phyloP scores from a whole-genome alignment of 495 filamentous ascomycete species.

The Antarctomyces pellizariae region DNA sequence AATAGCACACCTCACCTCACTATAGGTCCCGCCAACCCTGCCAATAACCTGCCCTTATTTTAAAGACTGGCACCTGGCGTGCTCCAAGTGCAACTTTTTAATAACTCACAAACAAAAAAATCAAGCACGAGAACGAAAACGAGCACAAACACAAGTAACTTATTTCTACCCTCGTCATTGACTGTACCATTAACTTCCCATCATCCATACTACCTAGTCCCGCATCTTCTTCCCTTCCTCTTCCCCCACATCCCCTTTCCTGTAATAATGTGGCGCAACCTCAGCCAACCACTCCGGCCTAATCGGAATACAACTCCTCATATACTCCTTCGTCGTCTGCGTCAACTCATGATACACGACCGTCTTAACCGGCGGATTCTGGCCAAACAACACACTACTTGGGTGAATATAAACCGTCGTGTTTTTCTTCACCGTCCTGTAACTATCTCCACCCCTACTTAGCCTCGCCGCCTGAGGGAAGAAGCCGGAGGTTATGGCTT shows the following conservation, averaged over 20 bases:
- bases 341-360: slow-evolving; percentile 86
- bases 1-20: too few relatives aligned
- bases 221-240: slow-evolving; percentile 62
- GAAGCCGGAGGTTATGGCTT: slow-evolving; percentile 78
- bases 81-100: too few relatives aligned
- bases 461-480: slow-evolving; percentile 84
- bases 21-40: too few relatives aligned
- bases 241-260: slow-evolving; percentile 74
- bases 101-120: too few relatives aligned
- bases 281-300: slow-evolving; percentile 72
- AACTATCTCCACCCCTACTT: slow-evolving; percentile 67
- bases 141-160: too few relatives aligned
- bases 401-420: slow-evolving; percentile 83
- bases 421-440: slow-evolving; percentile 85
- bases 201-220: too few relatives aligned
- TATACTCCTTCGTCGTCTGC: slow-evolving; percentile 83
- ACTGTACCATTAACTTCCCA: too few relatives aligned
- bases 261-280: slow-evolving; percentile 87
- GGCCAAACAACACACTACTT: slow-evolving; percentile 54
- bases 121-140: too few relatives aligned
- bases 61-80: too few relatives aligned
- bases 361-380: slow-evolving; percentile 55
- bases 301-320: slow-evolving; percentile 68
- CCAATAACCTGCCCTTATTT: too few relatives aligned
- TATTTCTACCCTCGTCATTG: too few relatives aligned